Evolutionary conservation across 306 rosid genomes (phyloP).

Genomic region (Canavalia gladiata): DNA sequence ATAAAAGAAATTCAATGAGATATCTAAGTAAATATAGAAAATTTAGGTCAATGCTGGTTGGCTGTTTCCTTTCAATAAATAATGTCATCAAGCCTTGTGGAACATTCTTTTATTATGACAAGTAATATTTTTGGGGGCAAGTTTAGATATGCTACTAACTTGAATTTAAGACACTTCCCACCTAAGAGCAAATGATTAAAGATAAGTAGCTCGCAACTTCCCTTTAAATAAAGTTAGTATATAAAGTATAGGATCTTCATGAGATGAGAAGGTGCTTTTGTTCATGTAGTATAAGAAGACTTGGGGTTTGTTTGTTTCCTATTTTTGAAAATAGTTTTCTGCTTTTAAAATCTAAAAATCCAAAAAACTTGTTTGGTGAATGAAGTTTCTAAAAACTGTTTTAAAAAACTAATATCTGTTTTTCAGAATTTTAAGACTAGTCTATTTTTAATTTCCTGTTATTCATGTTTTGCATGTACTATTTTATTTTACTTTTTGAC

Average conservation of each 20-base stretch:
- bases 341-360: too few relatives aligned
- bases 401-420: too few relatives aligned
- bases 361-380: too few relatives aligned
- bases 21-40: background rate
- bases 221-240: background rate
- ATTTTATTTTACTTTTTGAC: too few relatives aligned
- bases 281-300: background rate
- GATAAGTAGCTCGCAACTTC: background rate
- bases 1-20: background rate
- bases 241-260: background rate
- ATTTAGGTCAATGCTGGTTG: background rate
- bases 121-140: background rate
- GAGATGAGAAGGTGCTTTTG: constrained; percentile 4
- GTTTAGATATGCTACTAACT: background rate
- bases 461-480: too few relatives aligned
- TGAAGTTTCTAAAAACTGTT: too few relatives aligned
- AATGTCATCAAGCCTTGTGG: background rate
- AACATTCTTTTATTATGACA: background rate
- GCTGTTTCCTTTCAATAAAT: constrained; percentile 3
- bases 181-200: constrained; percentile 9
- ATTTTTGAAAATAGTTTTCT: too few relatives aligned
- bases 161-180: constrained; percentile 17
- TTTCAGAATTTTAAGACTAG: too few relatives aligned
- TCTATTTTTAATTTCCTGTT: too few relatives aligned
- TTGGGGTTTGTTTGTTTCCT: too few relatives aligned